Percentiles rank a stretch among this genome's conserved stretches.
These are phyloP conservation scores for Pyrenochaeta sp. DNA, from an alignment of 2,329 filamentous ascomycete species.

Conservation along the genomic window DNA sequence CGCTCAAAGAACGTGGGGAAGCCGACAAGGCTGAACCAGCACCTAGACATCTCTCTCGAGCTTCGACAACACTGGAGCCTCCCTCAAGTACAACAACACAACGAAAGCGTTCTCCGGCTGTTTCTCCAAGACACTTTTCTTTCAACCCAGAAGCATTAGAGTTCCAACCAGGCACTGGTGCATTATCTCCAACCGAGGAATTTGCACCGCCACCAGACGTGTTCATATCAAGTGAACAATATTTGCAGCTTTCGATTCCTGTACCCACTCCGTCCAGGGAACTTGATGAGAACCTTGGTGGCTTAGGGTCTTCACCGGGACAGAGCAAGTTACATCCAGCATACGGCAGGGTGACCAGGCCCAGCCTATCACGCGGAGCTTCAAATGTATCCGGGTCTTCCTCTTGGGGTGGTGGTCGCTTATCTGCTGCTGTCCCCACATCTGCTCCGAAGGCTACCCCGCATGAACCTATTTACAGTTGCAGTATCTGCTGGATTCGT, in stretches of 20 bases:
- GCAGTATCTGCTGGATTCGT: slow-evolving; percentile 49
- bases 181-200: slow-evolving; percentile 24
- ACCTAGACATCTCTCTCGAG: slow-evolving; percentile 26
- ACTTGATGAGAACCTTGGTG: slow-evolving; percentile 24
- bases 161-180: slow-evolving; percentile 35
- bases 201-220: slow-evolving; percentile 20
- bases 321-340: slow-evolving; percentile 26
- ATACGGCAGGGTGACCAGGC: slow-evolving; percentile 15
- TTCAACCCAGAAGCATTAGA: slow-evolving; percentile 48
- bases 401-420: slow-evolving; percentile 17
- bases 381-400: slow-evolving; percentile 38
- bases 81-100: slow-evolving; percentile 19
- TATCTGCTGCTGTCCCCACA: slow-evolving; percentile 12
- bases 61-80: slow-evolving; percentile 36
- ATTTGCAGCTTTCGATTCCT: slow-evolving; percentile 41
- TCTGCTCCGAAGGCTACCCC: slow-evolving; percentile 17
- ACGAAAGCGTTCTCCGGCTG: slow-evolving; percentile 31
- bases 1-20: slow-evolving; percentile 24
- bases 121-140: slow-evolving; percentile 39
- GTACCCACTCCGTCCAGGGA: slow-evolving; percentile 24
- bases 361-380: slow-evolving; percentile 35
- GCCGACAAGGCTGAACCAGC: slow-evolving; percentile 15
- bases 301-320: slow-evolving; percentile 22
- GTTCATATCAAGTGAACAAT: slow-evolving; percentile 33
- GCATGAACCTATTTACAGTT: slow-evolving; percentile 37